A percentile compares a stretch with the other conserved stretches of the same genome.
These are phyloP conservation scores for Tubosaeta brunneosetosa DNA, from an alignment of 768 basidiomycete genomes.

Conservation along the genomic window DNA sequence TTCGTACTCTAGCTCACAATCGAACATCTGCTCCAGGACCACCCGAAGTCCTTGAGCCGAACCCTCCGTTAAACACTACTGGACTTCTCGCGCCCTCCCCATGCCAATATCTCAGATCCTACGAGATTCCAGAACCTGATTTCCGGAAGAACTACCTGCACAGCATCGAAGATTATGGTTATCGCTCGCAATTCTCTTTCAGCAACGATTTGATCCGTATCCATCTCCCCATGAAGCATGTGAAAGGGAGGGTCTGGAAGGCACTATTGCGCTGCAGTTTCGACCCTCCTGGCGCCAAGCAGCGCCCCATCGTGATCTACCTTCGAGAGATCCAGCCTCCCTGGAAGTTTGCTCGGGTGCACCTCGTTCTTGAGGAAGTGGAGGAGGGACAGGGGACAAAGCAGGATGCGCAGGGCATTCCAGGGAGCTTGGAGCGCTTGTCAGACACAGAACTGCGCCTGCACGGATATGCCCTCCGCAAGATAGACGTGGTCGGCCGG, in stretches of 20 bases:
- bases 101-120: slow-evolving; percentile 14
- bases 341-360: slow-evolving; percentile 13
- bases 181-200: slow-evolving; percentile 15
- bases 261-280: slow-evolving; percentile 24
- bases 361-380: neutral
- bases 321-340: slow-evolving; percentile 10
- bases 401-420: neutral
- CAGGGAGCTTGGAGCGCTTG: slow-evolving; percentile 21
- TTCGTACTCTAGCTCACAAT: neutral
- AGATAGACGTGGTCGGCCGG: slow-evolving; percentile 9
- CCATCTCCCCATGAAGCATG: slow-evolving; percentile 14
- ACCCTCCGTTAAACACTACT: slow-evolving; percentile 7
- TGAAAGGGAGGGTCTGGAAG: slow-evolving; percentile 14
- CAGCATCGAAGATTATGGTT: slow-evolving; percentile 7
- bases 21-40: neutral
- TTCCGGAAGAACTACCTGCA: slow-evolving; percentile 19
- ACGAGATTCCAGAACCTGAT: slow-evolving; percentile 19
- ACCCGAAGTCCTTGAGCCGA: neutral
- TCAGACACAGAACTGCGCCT: slow-evolving; percentile 8
- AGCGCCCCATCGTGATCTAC: slow-evolving; percentile 23
- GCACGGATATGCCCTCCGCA: slow-evolving; percentile 8
- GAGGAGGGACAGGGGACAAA: neutral
- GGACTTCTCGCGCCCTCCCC: slow-evolving; percentile 25
- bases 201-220: slow-evolving; percentile 22
- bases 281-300: slow-evolving; percentile 5